phyloP scores from a whole-genome alignment of 176 grass and related monocot genomes.

The Guadua angustifolia region DNA sequence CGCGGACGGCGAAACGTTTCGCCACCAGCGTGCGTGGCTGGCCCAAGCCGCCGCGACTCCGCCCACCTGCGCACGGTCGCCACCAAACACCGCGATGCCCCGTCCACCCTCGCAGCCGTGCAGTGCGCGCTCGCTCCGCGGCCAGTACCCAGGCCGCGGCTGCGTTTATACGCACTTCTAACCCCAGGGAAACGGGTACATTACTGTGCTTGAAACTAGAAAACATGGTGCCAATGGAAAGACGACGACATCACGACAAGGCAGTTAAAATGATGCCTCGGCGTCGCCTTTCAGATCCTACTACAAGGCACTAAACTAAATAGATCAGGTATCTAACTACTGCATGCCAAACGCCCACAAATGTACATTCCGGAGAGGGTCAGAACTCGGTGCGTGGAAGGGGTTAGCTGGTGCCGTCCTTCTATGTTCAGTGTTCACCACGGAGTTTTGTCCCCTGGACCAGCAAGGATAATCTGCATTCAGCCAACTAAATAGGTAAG shows the following conservation, averaged over 20 bases:
- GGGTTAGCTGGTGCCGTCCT: no score
- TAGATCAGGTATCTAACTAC: constrained; percentile 28
- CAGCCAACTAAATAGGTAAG: background rate
- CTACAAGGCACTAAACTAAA: background rate
- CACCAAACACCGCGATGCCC: no score
- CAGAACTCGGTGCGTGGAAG: no score
- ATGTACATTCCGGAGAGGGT: constrained; percentile 17
- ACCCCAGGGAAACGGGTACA: no score
- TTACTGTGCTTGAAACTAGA: background rate
- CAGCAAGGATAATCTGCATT: constrained; percentile 59
- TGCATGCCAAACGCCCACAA: background rate
- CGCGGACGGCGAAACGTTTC: no score
- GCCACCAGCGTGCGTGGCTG: no score
- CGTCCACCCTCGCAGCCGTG: no score
- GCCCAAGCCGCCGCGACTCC: no score
- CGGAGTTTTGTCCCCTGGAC: constrained; percentile 46
- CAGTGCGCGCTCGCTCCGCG: no score
- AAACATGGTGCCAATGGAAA: background rate
- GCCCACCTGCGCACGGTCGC: no score
- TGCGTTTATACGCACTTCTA: no score
- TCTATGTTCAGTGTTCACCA: background rate
- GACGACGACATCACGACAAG: background rate
- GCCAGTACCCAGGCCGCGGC: no score
- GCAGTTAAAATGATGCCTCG: background rate
- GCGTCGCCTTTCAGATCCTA: background rate